These are phyloP conservation scores for Panaeolus cyanescens DNA, from an alignment of 768 basidiomycete genomes.

Conservation along the genomic window DNA sequence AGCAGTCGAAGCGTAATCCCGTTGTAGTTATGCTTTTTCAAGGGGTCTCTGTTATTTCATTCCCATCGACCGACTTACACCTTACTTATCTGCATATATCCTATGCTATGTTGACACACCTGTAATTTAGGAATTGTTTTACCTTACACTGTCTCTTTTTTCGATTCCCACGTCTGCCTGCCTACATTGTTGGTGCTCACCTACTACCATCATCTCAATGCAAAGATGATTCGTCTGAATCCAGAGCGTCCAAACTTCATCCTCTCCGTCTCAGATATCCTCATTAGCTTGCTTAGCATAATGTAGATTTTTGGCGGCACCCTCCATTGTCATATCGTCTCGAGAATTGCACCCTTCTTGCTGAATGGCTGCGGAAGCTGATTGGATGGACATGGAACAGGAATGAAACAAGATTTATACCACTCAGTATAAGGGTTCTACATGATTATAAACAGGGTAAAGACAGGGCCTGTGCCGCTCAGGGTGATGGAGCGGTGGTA, in stretches of 20 bases:
- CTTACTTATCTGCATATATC: not conserved
- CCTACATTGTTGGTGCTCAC: not conserved
- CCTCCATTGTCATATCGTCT: not conserved
- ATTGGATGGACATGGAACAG: not conserved
- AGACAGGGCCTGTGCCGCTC: too few species aligned
- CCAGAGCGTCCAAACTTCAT: not conserved
- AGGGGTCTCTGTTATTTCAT: not conserved
- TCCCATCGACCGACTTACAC: not conserved
- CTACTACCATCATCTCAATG: not conserved
- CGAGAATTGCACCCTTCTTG: not conserved
- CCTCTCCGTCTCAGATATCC: not conserved
- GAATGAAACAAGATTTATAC: not conserved
- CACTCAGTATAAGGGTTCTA: too few species aligned
- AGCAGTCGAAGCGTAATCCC: conserved; percentile 41
- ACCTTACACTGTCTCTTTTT: not conserved
- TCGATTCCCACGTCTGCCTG: not conserved
- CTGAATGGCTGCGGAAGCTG: not conserved
- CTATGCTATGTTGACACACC: not conserved
- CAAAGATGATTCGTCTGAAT: not conserved
- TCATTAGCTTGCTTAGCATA: not conserved
- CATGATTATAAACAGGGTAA: too few species aligned
- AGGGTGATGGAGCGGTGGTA: too few species aligned
- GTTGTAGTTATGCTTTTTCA: not conserved
- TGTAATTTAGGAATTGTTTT: not conserved
- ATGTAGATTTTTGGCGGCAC: not conserved